phyloP scores from a whole-genome alignment of 495 filamentous ascomycete genomes.

The Penicillium goetzii region DNA sequence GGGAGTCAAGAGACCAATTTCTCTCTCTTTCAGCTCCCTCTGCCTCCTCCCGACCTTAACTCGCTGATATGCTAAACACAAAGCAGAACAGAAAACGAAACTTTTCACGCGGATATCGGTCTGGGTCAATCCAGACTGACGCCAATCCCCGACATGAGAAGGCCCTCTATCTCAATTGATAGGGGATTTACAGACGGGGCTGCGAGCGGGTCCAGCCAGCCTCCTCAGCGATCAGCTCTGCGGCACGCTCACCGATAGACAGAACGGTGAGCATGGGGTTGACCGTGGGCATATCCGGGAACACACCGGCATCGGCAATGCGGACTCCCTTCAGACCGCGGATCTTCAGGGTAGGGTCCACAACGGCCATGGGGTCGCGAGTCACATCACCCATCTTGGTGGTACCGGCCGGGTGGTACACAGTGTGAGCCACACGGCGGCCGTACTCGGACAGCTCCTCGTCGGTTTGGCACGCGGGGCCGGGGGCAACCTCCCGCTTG shows the following conservation, averaged over 20 bases:
- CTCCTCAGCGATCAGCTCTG: constrained; percentile 65
- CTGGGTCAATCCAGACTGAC: constrained; percentile 4
- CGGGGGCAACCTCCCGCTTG: constrained; percentile 77
- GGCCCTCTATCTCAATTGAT: neutral
- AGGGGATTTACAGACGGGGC: constrained; percentile 43
- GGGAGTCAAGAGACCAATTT: neutral
- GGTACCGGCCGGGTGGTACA: constrained; percentile 85
- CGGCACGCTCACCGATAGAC: constrained; percentile 64
- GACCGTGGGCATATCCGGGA: constrained; percentile 67
- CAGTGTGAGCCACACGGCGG: constrained; percentile 75
- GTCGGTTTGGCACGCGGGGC: constrained; percentile 67
- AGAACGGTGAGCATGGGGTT: constrained; percentile 73
- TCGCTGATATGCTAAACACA: constrained; percentile 33
- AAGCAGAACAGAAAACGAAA: constrained; percentile 21
- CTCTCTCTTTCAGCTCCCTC: neutral
- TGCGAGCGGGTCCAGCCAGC: constrained; percentile 62
- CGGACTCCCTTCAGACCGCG: constrained; percentile 61
- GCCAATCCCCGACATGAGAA: constrained; percentile 2
- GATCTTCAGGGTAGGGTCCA: constrained; percentile 61
- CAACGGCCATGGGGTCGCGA: constrained; percentile 66
- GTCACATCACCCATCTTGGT: constrained; percentile 80
- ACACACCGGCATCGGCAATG: constrained; percentile 70
- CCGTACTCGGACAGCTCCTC: constrained; percentile 76
- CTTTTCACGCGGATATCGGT: constrained; percentile 15
- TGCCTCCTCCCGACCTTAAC: constrained; percentile 13